Evolutionary conservation across 306 rosid species (phyloP), one percentile per base, ranked within the genome.

Genomic region (Prunus campanulata): DNA sequence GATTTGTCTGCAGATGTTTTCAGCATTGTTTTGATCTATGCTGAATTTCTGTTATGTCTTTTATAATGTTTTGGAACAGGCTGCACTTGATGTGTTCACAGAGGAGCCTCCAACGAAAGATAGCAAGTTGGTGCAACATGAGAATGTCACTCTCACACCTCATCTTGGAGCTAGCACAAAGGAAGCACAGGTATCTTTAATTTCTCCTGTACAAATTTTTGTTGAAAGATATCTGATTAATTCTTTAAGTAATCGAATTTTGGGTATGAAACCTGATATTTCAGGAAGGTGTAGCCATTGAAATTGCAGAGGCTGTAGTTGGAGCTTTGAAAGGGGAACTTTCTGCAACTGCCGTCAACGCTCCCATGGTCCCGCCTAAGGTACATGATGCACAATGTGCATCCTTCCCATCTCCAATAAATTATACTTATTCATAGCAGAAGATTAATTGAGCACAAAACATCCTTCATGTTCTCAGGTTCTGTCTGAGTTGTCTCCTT

Each of bases 121-220:
- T 62, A 90, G 90, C 75, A 92, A 89, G 86, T 74, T 94, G 15
- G 92, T 94, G 74, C 97, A 81, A 13, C 93, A 90, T 66, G 84
- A 90, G 82, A 92, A 92, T 84, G 98, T 92, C 22, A 94, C 87
- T 2, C 91, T 81, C 64, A 90, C 98, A 0, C 98, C 97, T 46
- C 97, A 94, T 86, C 97, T 94, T 48, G 98, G 97, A 70, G 98
- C 98, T 46, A 94, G 98, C 91, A 94, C 98, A n/a, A 89, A 78
- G 83, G 98, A 94, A 79, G 98, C 98, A 35, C 98, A 93, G 90
- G 98, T 86, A 68, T 77, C 61, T 73, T 71, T 70, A 16, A 47
- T 67, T 73, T 64, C 35, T 65, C 67, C 18, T 11, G 5, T 22
- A 13, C 42, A 73, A 25, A 59, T 5, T 12, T 56, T 22, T 55